Evolutionary conservation across 2,329 filamentous ascomycete species (phyloP), one percentile per base, ranked within the genome.

Genomic region (Tricladium varicosporioides): DNA sequence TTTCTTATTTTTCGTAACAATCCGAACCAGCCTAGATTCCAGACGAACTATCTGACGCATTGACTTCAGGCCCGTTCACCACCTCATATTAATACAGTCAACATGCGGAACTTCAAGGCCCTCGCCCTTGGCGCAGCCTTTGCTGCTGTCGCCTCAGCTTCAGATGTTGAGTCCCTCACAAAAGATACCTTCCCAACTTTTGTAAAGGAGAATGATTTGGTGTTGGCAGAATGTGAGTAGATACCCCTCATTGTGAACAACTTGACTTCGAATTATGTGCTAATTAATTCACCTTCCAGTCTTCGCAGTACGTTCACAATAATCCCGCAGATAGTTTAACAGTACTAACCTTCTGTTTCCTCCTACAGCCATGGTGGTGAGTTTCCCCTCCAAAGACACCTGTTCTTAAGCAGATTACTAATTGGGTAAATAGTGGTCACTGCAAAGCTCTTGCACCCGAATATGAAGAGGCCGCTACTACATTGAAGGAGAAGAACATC

Each of bases 391-490:
- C 27, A 33, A 58, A 50, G 53, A 56, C 56, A 64, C 56, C 54
- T 65, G 57, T 65, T 54, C 56, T 58, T 19, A 51, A 19, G 22
- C 16, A 57, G 57, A 64, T 66, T 66, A 62, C 66, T 68, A 67
- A 70, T 60, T 50, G 14, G 42, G 46, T 31, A 36, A 45, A 46
- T 46, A 71, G 70, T 65, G 93, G 92, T 65, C 93, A 97, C 83
- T 97, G 93, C 89, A 97, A 99, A 83, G 93, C 93, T 60, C 90
- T 99, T 65, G 94, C 89, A 61, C 89, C 90, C 72, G 90, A 94
- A 78, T 95, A 94, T 76, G 91, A 95, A 79, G 85, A 90, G 74
- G 90, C 91, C 52, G 91, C 91, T 51, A 92, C 89, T 31, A 81
- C 85, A 32, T 81, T 95, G 63, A 93, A 92, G 82, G 89, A 91